Evolutionary conservation across 2,329 filamentous ascomycete species (phyloP).

Genomic region (Colletotrichum sp.): DNA sequence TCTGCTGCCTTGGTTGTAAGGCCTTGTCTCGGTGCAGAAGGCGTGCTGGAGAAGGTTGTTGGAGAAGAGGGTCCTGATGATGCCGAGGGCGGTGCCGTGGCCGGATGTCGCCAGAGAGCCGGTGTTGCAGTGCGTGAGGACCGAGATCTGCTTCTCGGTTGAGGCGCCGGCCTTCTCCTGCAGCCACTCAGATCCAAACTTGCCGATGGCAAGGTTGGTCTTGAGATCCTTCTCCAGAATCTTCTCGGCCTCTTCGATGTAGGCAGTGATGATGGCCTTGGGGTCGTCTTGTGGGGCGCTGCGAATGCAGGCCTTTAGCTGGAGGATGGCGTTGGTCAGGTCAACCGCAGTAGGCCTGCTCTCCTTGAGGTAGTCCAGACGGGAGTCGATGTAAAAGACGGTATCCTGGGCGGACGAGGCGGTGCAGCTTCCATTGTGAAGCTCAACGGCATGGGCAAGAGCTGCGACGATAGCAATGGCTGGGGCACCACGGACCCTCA

Average conservation of each 20-base stretch:
- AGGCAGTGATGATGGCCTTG: constrained; percentile 67
- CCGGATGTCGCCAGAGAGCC: constrained; percentile 95
- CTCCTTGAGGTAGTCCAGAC: constrained; percentile 84
- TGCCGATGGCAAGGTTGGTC: constrained; percentile 87
- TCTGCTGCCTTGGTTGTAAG: constrained; percentile 96
- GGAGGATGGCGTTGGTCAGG: constrained; percentile 84
- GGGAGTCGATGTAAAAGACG: constrained; percentile 73
- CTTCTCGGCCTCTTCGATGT: constrained; percentile 79
- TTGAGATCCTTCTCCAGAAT: constrained; percentile 87
- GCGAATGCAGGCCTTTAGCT: constrained; percentile 71
- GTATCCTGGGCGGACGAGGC: constrained; percentile 58
- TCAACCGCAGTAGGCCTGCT: constrained; percentile 96
- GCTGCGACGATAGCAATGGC: constrained; percentile 98
- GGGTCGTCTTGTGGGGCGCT: constrained; percentile 40
- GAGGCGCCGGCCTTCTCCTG: constrained; percentile 58
- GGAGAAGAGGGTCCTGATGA: constrained; percentile 82
- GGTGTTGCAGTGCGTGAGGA: constrained; percentile 97
- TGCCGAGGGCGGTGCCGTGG: constrained; percentile 94
- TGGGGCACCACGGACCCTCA: constrained; percentile 80
- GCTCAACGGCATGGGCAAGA: constrained; percentile 84
- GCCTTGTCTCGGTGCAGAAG: constrained; percentile 95
- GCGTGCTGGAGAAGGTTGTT: constrained; percentile 74
- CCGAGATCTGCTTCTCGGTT: constrained; percentile 64
- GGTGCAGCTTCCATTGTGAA: constrained; percentile 60
- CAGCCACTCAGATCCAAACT: constrained; percentile 84